Evolutionary conservation across 805 yeast genomes (phyloP).

Genomic region (Candida ipomoeae): DNA sequence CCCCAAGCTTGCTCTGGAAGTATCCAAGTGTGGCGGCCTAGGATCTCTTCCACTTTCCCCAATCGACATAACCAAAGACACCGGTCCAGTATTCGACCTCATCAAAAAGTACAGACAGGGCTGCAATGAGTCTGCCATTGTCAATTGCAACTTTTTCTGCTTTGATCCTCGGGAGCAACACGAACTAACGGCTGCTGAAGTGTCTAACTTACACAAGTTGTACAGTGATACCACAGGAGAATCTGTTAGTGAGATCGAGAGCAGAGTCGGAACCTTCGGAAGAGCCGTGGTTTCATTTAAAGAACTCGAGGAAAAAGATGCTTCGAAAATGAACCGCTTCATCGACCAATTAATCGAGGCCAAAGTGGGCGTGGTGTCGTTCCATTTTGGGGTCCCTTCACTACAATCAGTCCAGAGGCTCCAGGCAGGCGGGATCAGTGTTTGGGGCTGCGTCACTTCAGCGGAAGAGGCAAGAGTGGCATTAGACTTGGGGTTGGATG

Average conservation of each 20-base stretch:
- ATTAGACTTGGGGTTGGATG: constrained; percentile 38
- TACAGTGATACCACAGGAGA: constrained; percentile 9
- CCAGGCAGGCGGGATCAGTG: constrained; percentile 34
- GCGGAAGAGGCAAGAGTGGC: constrained; percentile 37
- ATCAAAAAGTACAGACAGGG: constrained; percentile 15
- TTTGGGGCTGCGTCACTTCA: constrained; percentile 47
- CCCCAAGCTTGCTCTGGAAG: constrained; percentile 39
- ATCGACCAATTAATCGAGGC: constrained; percentile 15
- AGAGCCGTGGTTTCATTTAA: constrained; percentile 28
- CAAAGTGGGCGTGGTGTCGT: constrained; percentile 46
- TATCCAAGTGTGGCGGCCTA: constrained; percentile 43
- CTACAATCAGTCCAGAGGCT: constrained; percentile 26
- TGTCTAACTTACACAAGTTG: constrained; percentile 22
- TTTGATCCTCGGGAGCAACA: constrained; percentile 27
- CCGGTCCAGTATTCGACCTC: constrained; percentile 11
- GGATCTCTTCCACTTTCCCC: constrained; percentile 46
- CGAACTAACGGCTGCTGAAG: constrained; percentile 16
- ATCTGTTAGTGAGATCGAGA: not conserved
- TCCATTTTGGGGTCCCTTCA: constrained; percentile 51
- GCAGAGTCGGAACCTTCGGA: constrained; percentile 7
- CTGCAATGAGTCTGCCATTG: constrained; percentile 16
- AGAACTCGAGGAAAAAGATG: constrained; percentile 23
- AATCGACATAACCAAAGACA: constrained; percentile 24
- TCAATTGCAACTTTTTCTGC: constrained; percentile 47
- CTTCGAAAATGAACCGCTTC: constrained; percentile 13